Percentiles rank a stretch among this genome's conserved stretches.
Evolutionary conservation across 1,284 basidiomycete genomes (phyloP).

Genomic region (Cutaneotrichosporon spelunceum): DNA sequence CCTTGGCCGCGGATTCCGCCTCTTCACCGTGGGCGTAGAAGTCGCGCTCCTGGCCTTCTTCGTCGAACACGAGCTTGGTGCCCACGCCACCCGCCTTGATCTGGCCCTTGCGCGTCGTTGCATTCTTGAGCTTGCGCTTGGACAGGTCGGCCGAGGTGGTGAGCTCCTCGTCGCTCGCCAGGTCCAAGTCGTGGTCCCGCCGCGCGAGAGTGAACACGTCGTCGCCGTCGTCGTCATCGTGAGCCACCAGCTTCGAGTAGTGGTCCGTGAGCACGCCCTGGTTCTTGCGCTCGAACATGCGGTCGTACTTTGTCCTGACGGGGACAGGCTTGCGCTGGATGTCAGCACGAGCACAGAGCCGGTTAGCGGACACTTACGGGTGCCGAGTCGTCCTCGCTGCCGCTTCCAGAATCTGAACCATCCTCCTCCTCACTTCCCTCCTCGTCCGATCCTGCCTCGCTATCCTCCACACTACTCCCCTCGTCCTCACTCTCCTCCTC

Average conservation of each 20-base stretch:
- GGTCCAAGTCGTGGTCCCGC: conserved; percentile 70
- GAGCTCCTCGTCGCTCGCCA: conserved; percentile 43
- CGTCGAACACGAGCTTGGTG: conserved; percentile 74
- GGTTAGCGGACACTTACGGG: background rate
- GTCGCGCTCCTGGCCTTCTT: conserved; percentile 73
- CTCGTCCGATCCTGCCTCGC: conserved; percentile 6
- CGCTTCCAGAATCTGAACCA: background rate
- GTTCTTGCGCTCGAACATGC: conserved; percentile 97
- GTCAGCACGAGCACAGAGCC: background rate
- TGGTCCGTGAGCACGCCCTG: conserved; percentile 89
- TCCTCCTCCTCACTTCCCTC: background rate
- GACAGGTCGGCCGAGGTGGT: conserved; percentile 54
- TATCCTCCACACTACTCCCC: conserved; percentile 13
- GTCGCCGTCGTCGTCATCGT: conserved; percentile 54
- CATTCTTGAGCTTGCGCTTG: conserved; percentile 66
- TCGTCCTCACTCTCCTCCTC: conserved; percentile 17
- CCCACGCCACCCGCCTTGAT: conserved; percentile 62
- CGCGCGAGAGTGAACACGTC: conserved; percentile 94
- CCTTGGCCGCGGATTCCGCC: conserved; percentile 64
- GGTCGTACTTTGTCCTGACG: conserved; percentile 92
- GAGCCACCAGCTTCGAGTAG: conserved; percentile 83
- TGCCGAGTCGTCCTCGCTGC: conserved; percentile 4
- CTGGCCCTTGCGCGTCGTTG: conserved; percentile 71
- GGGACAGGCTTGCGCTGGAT: conserved; percentile 19
- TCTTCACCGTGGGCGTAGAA: conserved; percentile 71